These are phyloP conservation scores for Ogataea henricii DNA, from an alignment of 805 yeast species.

Conservation along the genomic window DNA sequence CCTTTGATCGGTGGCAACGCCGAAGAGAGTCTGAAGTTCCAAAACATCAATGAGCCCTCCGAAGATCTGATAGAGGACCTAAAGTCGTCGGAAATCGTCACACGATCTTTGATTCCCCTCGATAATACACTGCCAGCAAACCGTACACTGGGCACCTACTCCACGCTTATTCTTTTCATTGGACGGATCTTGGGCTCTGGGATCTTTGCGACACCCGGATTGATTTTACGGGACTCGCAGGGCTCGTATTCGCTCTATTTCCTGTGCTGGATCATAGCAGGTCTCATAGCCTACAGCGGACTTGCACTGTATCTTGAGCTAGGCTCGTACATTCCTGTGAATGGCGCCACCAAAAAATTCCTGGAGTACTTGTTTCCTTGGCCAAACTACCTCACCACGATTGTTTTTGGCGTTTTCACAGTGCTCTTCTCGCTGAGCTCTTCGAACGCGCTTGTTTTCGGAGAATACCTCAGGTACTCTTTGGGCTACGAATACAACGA, in stretches of 20 bases:
- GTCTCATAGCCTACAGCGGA: constrained; percentile 60
- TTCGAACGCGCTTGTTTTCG: constrained; percentile 49
- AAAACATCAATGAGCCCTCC: constrained; percentile 21
- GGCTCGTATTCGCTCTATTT: constrained; percentile 59
- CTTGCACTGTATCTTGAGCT: constrained; percentile 60
- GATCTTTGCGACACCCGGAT: constrained; percentile 66
- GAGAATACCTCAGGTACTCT: constrained; percentile 47
- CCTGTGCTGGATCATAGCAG: constrained; percentile 59
- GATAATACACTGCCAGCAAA: constrained; percentile 19
- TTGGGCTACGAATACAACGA: constrained; percentile 37
- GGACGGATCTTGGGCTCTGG: constrained; percentile 72
- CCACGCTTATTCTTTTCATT: constrained; percentile 60
- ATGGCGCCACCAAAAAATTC: constrained; percentile 70
- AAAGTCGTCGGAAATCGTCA: constrained; percentile 14
- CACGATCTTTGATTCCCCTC: constrained; percentile 24
- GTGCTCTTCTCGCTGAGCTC: constrained; percentile 45
- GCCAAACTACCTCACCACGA: constrained; percentile 49
- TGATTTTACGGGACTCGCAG: constrained; percentile 60
- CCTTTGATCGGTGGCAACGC: not conserved
- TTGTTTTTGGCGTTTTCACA: constrained; percentile 43
- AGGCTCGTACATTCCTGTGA: constrained; percentile 66
- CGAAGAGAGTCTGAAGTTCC: not conserved
- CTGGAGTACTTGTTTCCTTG: constrained; percentile 59
- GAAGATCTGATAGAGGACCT: constrained; percentile 17
- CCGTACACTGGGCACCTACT: constrained; percentile 53